phyloP scores from a whole-genome alignment of 2,329 filamentous ascomycete genomes.

The Polychaeton citri region DNA sequence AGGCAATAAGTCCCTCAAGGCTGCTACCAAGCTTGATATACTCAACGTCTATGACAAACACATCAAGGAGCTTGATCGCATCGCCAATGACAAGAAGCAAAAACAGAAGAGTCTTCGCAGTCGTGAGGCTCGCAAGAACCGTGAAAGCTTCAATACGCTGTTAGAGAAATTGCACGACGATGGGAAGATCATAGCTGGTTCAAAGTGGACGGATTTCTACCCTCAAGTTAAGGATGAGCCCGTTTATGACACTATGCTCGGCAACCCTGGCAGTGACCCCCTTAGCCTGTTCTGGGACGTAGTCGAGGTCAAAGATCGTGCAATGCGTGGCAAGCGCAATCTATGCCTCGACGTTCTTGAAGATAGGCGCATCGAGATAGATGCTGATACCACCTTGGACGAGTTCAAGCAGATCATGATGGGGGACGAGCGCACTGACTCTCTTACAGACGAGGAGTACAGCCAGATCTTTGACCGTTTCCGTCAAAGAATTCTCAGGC shows the following conservation, averaged over 20 bases:
- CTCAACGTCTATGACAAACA: conserved; percentile 89
- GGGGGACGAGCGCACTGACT: conserved; percentile 75
- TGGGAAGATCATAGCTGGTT: conserved; percentile 76
- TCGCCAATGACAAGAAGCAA: conserved; percentile 83
- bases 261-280: conserved; percentile 49
- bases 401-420: conserved; percentile 69
- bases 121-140: conserved; percentile 71
- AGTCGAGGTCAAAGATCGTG: conserved; percentile 80
- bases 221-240: conserved; percentile 65
- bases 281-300: conserved; percentile 94
- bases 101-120: conserved; percentile 70
- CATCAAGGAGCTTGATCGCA: conserved; percentile 81
- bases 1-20: conserved; percentile 70
- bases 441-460: conserved; percentile 68
- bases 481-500: conserved; percentile 71
- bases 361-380: conserved; percentile 88
- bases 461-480: conserved; percentile 75
- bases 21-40: conserved; percentile 77
- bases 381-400: conserved; percentile 71
- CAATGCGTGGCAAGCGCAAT: conserved; percentile 18
- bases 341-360: conserved; percentile 20
- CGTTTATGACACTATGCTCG: conserved; percentile 58
- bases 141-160: conserved; percentile 66
- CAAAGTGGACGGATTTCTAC: conserved; percentile 77
- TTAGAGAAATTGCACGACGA: conserved; percentile 59